Base-by-base conservation (phyloP, 1,139 yeast genomes). In the Pichia sp. region DNA sequence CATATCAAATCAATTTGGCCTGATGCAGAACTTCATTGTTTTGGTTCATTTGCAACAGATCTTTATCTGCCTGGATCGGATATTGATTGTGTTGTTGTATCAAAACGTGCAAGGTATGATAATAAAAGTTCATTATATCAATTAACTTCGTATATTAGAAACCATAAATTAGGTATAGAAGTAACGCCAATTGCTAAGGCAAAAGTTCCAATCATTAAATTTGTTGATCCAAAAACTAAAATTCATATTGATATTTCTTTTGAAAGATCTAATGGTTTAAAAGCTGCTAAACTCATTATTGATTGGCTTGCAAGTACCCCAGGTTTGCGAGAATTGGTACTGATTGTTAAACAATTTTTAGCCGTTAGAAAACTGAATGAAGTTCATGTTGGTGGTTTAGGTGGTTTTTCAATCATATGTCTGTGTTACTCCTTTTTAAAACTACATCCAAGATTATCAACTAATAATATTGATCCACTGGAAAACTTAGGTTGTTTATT, bases 41-140 rank as follows among this genome's bases (percentile, higher is more conserved):
- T 94, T 71, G 99, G 99, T 0, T 89, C 97, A 0, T 87, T 81
- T 65, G 97, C 98, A 0, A 90, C 98, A 0, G 97, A 90, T 63
- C 70, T 94, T 54, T 92, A 90, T 60, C 71, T 94, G 29, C 98
- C 98, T 0, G 96, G 96, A 1, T 88, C 97, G 0, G 99, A 94
- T 71, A 89, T 94, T 35, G 99, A 94, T 67, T 83, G 94, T 83
- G 97, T 90, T 40, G 78, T 94, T 31, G 72, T 83, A 7, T 85
- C 96, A 9, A 69, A 73, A 25, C 65, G 73, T 3, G 84, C 86
- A 3, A 76, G 77, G 56, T 83, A 84, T 62, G 94, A 82, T 55
- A 78, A 76, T 51, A 75, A 88, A 58, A 76, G 81, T 28, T 73
- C 81, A 43, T 69, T 94, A 43, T 89, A 85, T 64, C 85, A 85